Conservation (phyloP, 2,329 filamentous ascomycete genomes). For the Tympanopsis confertula region DNA sequence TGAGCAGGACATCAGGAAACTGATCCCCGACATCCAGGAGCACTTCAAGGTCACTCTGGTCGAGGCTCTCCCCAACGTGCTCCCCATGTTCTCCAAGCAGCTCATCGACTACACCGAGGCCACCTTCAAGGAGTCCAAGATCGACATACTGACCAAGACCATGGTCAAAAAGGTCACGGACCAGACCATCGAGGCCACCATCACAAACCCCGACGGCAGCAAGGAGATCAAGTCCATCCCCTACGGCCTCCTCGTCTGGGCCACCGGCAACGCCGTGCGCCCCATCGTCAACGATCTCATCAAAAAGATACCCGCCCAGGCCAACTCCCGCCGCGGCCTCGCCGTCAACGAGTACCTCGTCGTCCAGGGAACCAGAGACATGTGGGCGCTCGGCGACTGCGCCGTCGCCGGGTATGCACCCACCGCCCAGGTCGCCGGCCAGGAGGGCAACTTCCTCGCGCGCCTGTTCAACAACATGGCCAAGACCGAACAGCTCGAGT, state of each 20-base stretch:
- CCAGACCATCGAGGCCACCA: conserved; percentile 83
- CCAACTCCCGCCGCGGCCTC: conserved; percentile 85
- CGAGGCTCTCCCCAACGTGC: conserved; percentile 88
- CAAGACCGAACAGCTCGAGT: conserved; percentile 76
- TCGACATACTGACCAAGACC: conserved; percentile 94
- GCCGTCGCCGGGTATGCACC: conserved; percentile 95
- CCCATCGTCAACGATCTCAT: conserved; percentile 86
- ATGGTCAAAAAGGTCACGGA: conserved; percentile 97
- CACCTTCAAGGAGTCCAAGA: conserved; percentile 97
- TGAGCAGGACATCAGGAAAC: conserved; percentile 94
- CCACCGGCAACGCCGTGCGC: conserved; percentile 88
- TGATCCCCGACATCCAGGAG: conserved; percentile 86
- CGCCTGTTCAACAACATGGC: conserved; percentile 98
- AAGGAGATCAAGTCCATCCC: conserved; percentile 75
- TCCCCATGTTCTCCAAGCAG: conserved; percentile 98
- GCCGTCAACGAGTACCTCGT: conserved; percentile 98
- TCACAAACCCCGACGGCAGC: conserved; percentile 67
- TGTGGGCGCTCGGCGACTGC: conserved; percentile 97
- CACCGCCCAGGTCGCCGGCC: conserved; percentile 88
- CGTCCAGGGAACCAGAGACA: conserved; percentile 89
- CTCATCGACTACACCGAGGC: conserved; percentile 98
- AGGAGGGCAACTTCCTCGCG: conserved; percentile 91
- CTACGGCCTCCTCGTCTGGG: conserved; percentile 95
- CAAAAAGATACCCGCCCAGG: conserved; percentile 81
- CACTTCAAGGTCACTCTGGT: conserved; percentile 97